Percentiles rank a stretch among this genome's conserved stretches.
Evolutionary conservation across 345 rosid species (phyloP).

Genomic region (Firmiana major): DNA sequence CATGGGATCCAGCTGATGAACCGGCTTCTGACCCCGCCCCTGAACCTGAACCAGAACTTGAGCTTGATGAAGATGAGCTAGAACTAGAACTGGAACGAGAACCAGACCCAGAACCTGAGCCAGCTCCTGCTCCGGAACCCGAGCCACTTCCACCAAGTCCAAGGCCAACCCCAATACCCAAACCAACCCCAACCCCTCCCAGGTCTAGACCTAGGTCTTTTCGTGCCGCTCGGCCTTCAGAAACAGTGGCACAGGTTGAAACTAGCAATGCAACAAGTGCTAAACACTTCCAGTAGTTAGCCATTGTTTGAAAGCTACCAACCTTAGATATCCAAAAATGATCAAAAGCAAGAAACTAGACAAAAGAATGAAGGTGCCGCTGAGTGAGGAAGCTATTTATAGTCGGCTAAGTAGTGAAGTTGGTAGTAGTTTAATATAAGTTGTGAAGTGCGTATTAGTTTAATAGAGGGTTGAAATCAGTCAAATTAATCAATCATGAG

Average conservation of each 20-base stretch:
- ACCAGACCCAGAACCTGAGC: conserved; percentile 54
- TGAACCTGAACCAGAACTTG: conserved; percentile 41
- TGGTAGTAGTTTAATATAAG: not conserved
- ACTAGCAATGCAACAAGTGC: conserved; percentile 30
- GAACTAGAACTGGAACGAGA: conserved; percentile 53
- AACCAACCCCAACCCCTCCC: conserved; percentile 70
- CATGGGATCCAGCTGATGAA: conserved; percentile 62
- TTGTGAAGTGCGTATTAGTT: no score
- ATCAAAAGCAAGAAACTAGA: not conserved
- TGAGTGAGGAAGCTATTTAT: conserved; percentile 16
- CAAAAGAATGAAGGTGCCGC: not conserved
- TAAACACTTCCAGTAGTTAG: conserved; percentile 21
- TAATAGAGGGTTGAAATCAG: no score
- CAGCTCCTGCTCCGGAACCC: conserved; percentile 61
- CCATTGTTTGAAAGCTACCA: conserved; percentile 15
- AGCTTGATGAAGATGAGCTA: conserved; percentile 44
- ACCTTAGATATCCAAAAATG: not conserved
- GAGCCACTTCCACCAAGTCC: conserved; percentile 67
- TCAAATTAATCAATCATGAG: no score
- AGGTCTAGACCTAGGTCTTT: conserved; percentile 75
- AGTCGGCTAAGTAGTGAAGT: not conserved
- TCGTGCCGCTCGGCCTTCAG: conserved; percentile 60
- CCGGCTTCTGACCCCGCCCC: conserved; percentile 72
- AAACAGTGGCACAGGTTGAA: conserved; percentile 25
- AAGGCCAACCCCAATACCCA: conserved; percentile 60